Evolutionary conservation across 495 filamentous ascomycete species (phyloP).

Genomic region (Hypoxylon fuscum): DNA sequence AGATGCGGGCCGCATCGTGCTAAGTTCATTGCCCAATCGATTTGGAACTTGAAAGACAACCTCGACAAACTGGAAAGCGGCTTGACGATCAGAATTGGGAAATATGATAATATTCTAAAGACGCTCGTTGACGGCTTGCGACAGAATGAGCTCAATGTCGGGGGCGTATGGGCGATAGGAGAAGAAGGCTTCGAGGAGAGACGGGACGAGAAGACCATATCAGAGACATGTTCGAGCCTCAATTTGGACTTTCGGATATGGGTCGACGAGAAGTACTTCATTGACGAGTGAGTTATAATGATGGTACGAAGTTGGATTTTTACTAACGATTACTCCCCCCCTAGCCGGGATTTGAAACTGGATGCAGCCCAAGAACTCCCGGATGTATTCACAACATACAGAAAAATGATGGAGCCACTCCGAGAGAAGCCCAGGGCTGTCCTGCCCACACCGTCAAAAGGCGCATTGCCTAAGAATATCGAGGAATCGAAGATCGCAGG

Average conservation of each 20-base stretch:
- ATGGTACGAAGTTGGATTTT: background rate
- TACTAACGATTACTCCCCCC: background rate
- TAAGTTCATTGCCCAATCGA: slow-evolving; percentile 71
- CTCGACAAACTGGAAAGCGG: slow-evolving; percentile 65
- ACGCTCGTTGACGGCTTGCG: slow-evolving; percentile 59
- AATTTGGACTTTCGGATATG: slow-evolving; percentile 66
- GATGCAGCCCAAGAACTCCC: slow-evolving; percentile 61
- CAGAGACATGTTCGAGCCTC: slow-evolving; percentile 53
- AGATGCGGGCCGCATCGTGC: slow-evolving; percentile 73
- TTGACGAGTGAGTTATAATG: slow-evolving; percentile 68
- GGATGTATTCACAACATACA: slow-evolving; percentile 73
- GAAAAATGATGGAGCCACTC: slow-evolving; percentile 72
- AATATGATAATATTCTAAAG: slow-evolving; percentile 60
- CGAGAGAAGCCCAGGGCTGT: slow-evolving; percentile 63
- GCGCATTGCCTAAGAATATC: slow-evolving; percentile 62
- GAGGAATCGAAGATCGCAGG: slow-evolving; percentile 54
- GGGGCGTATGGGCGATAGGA: slow-evolving; percentile 72
- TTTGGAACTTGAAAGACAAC: slow-evolving; percentile 71
- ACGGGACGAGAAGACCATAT: slow-evolving; percentile 64
- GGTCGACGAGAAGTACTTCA: slow-evolving; percentile 76
- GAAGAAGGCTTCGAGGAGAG: slow-evolving; percentile 73
- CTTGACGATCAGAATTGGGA: slow-evolving; percentile 70
- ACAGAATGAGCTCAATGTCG: slow-evolving; percentile 53
- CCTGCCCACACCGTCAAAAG: slow-evolving; percentile 54
- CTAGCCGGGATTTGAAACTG: slow-evolving; percentile 66